phyloP scores from a whole-genome alignment of 768 basidiomycete genomes.

The Rhodotorula sphaerocarpa region DNA sequence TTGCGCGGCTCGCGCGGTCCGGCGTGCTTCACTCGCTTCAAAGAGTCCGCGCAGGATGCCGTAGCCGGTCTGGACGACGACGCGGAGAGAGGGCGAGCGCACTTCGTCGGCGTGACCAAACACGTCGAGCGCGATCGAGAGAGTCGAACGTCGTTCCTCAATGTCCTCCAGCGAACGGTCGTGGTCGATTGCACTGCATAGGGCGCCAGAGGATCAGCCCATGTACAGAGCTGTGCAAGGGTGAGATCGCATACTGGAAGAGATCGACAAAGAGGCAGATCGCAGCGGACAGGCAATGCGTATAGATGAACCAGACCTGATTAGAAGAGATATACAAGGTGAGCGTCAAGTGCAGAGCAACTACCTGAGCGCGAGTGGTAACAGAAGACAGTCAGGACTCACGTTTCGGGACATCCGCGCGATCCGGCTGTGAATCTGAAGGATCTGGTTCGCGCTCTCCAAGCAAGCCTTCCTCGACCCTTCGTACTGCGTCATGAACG shows the following conservation, averaged over 20 bases:
- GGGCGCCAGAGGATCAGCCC: too few species aligned
- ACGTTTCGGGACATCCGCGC: slow-evolving; percentile 1
- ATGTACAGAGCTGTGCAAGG: neutral
- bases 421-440: slow-evolving; percentile 3
- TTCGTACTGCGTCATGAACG: slow-evolving; percentile 27
- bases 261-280: slow-evolving; percentile 33
- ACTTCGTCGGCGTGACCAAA: slow-evolving; percentile 18
- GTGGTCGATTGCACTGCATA: slow-evolving; percentile 17
- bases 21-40: slow-evolving; percentile 22
- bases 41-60: slow-evolving; percentile 27
- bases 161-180: slow-evolving; percentile 14
- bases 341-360: too few species aligned
- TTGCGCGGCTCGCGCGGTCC: slow-evolving; percentile 14
- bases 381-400: too few species aligned
- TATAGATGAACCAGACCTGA: slow-evolving; percentile 24
- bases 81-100: neutral
- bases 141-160: slow-evolving; percentile 11
- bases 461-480: slow-evolving; percentile 12
- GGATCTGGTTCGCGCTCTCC: slow-evolving; percentile 20
- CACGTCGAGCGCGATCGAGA: slow-evolving; percentile 20
- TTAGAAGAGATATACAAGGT: too few species aligned
- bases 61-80: slow-evolving; percentile 18
- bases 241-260: slow-evolving; percentile 9
- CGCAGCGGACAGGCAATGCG: slow-evolving; percentile 18
- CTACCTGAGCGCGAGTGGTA: too few species aligned